These are phyloP conservation scores for Starmerella khaoyaiensis DNA, from an alignment of 805 yeast species.

Conservation along the genomic window DNA sequence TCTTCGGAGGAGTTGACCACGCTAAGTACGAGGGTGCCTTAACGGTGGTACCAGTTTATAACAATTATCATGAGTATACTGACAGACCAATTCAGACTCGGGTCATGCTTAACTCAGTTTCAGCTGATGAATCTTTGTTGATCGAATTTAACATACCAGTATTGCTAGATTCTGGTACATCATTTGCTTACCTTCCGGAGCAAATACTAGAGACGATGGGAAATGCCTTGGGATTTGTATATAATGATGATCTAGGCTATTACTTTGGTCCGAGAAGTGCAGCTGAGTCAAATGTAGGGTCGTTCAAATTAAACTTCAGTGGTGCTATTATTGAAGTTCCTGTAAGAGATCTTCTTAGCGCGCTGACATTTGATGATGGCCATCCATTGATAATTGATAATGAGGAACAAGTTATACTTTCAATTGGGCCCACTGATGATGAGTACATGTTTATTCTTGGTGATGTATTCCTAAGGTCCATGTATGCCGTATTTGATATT, in stretches of 20 bases:
- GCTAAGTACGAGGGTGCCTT: slow-evolving; percentile 33
- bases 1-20: slow-evolving; percentile 37
- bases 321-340: slow-evolving; percentile 22
- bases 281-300: slow-evolving; percentile 24
- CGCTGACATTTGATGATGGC: slow-evolving; percentile 11
- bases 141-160: slow-evolving; percentile 30
- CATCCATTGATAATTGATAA: slow-evolving; percentile 27
- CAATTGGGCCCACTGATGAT: slow-evolving; percentile 24
- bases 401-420: slow-evolving; percentile 20
- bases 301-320: slow-evolving; percentile 27
- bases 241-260: slow-evolving; percentile 30
- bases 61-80: slow-evolving; percentile 13
- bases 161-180: slow-evolving; percentile 46
- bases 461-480: slow-evolving; percentile 49
- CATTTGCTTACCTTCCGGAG: slow-evolving; percentile 38
- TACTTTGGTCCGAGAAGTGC: slow-evolving; percentile 23
- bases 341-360: slow-evolving; percentile 10
- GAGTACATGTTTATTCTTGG: slow-evolving; percentile 39
- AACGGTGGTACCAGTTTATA: slow-evolving; percentile 26
- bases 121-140: slow-evolving; percentile 2
- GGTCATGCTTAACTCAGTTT: slow-evolving; percentile 16
- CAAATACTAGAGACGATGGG: slow-evolving; percentile 24
- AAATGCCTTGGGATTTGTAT: slow-evolving; percentile 31
- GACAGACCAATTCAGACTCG: slow-evolving; percentile 19
- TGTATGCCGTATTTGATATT: slow-evolving; percentile 61